phyloP scores from a whole-genome alignment of 441 rosid species.

The Mallotus repandus region DNA sequence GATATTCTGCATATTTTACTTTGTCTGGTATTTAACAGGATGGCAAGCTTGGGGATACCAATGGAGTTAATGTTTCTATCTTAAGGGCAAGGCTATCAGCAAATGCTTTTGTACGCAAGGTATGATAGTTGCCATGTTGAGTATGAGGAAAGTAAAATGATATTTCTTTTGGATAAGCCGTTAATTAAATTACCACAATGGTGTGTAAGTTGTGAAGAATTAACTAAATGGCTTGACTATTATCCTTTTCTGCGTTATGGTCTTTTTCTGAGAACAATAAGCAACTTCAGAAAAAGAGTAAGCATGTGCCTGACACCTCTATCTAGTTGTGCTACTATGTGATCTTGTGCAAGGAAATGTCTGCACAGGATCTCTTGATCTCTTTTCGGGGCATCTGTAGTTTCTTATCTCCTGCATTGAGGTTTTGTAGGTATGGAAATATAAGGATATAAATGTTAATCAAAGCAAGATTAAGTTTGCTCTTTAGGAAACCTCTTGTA shows the following conservation, averaged over 20 bases:
- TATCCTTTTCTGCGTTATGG: not conserved
- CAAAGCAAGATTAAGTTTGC: not conserved
- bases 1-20: not conserved
- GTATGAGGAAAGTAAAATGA: not conserved
- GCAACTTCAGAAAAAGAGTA: constrained; percentile 6
- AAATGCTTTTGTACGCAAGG: constrained; percentile 70
- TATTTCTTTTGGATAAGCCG: constrained; percentile 8
- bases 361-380: not conserved
- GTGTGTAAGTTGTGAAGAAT: not conserved
- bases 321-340: not conserved
- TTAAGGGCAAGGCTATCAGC: constrained; percentile 51
- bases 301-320: not conserved
- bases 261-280: constrained; percentile 11
- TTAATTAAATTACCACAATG: not conserved
- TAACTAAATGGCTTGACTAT: not conserved
- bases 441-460: not conserved
- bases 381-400: not conserved
- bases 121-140: constrained; percentile 27
- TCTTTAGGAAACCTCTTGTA: not conserved
- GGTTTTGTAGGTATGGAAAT: not conserved
- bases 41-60: constrained; percentile 39
- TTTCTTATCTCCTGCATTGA: not conserved
- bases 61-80: constrained; percentile 36
- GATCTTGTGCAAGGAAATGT: not conserved
- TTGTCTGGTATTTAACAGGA: constrained; percentile 27